Percentiles rank a stretch among this genome's conserved stretches.
These are phyloP conservation scores for Chlorella sp. DNA, from an alignment of 139 green algal genomes.

Conservation along the genomic window DNA sequence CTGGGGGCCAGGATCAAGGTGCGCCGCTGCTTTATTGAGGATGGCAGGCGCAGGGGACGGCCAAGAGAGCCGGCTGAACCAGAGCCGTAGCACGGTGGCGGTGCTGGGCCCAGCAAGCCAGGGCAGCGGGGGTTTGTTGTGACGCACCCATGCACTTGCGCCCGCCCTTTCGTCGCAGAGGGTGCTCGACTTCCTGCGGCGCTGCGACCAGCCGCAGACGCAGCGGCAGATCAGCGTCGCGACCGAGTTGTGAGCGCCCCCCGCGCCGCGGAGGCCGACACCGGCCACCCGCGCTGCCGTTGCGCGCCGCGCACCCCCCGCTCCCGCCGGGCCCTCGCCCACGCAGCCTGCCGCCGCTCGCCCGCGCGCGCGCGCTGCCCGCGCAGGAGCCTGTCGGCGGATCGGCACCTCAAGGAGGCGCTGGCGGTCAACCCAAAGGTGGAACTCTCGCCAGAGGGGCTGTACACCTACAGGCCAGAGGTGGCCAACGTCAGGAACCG, in stretches of 20 bases:
- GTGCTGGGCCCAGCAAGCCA: no score
- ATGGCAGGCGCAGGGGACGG: background rate
- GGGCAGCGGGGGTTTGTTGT: no score
- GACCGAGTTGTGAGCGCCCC: constrained; percentile 16
- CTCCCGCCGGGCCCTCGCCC: background rate
- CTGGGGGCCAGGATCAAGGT: no score
- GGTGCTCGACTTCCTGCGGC: constrained; percentile 33
- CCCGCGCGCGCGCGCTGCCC: background rate
- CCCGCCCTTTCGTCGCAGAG: constrained; percentile 28
- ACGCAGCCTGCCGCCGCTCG: background rate
- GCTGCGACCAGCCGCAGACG: background rate
- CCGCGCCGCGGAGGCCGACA: background rate
- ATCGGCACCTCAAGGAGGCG: background rate
- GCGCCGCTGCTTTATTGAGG: no score
- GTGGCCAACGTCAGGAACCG: constrained; percentile 33
- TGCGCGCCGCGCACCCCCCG: background rate
- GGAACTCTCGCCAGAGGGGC: constrained; percentile 1
- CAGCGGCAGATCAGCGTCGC: background rate
- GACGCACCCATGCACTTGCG: constrained; percentile 7
- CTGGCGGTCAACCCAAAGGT: constrained; percentile 20
- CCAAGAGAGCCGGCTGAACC: background rate
- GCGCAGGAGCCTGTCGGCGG: background rate
- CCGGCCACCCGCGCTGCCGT: background rate
- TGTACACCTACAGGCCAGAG: constrained; percentile 10
- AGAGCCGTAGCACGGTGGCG: constrained; percentile 3